A percentile compares a stretch with the other conserved stretches of the same genome.
Evolutionary conservation across 371 early-diverging fungal species (phyloP).

Genomic region (Synchytrium microbalum): DNA sequence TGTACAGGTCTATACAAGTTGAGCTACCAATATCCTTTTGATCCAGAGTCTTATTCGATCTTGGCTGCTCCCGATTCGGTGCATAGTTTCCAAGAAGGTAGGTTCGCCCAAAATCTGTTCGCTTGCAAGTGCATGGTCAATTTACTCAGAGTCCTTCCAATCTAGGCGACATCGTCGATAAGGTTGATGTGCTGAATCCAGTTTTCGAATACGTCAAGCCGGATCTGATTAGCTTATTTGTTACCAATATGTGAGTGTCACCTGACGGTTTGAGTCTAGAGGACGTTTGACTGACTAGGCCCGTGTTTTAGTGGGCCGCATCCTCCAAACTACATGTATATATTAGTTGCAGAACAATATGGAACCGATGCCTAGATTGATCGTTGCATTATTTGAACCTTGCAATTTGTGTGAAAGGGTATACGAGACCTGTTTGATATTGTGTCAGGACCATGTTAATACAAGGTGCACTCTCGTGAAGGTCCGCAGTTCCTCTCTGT

Average conservation of each 20-base stretch:
- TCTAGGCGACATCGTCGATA: constrained; percentile 60
- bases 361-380: no score
- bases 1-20: constrained; percentile 78
- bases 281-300: background rate
- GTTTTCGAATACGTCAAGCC: constrained; percentile 86
- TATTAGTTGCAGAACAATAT: background rate
- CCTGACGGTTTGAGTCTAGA: background rate
- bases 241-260: constrained; percentile 73
- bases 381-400: no score
- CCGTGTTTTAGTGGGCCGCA: background rate
- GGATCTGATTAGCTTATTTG: constrained; percentile 77
- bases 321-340: constrained; percentile 2
- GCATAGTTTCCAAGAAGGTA: constrained; percentile 61
- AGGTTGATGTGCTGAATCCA: constrained; percentile 74
- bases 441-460: no score
- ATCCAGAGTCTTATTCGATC: constrained; percentile 73
- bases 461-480: no score
- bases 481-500: no score
- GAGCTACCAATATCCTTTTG: constrained; percentile 81
- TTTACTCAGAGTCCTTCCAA: background rate
- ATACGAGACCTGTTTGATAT: no score
- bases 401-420: no score
- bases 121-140: background rate
- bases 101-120: constrained; percentile 1
- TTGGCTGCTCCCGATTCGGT: constrained; percentile 73